Conservation (phyloP, 768 basidiomycete species). For the Wakefieldia striispora region DNA sequence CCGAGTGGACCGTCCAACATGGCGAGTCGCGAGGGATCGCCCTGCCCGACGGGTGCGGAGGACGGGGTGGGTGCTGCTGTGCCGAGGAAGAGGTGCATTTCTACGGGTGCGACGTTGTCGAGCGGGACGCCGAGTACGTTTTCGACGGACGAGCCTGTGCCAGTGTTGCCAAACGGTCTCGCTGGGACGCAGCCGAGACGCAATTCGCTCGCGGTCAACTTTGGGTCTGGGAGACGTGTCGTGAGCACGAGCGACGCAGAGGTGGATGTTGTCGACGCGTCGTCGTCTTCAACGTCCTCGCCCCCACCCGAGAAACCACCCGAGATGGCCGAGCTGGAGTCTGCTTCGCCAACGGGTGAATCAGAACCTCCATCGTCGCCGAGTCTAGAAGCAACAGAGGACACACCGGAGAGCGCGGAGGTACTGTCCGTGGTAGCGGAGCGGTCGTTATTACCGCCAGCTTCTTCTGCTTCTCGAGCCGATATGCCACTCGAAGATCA, state of each 20-base stretch:
- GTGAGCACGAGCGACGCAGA: constrained; percentile 13
- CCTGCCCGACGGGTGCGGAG: no score
- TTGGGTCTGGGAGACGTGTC: constrained; percentile 22
- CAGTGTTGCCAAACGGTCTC: constrained; percentile 20
- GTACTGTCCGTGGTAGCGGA: neutral
- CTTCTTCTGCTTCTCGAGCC: neutral
- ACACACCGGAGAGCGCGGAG: constrained; percentile 1
- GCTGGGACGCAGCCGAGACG: constrained; percentile 14
- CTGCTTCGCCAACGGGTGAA: neutral
- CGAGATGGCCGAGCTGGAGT: neutral
- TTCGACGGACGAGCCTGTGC: constrained; percentile 22
- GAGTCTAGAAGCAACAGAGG: neutral
- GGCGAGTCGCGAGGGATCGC: constrained; percentile 14
- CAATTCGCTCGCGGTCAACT: constrained; percentile 29
- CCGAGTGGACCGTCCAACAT: constrained; percentile 15
- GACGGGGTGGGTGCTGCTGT: no score
- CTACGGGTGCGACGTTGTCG: constrained; percentile 25
- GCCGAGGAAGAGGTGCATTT: constrained; percentile 31
- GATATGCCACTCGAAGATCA: neutral
- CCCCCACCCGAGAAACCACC: constrained; percentile 9
- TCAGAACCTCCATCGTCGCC: neutral
- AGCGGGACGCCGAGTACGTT: constrained; percentile 4
- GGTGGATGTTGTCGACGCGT: constrained; percentile 2
- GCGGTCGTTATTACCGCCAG: neutral
- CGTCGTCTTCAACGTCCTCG: constrained; percentile 2